A percentile compares a stretch with the other conserved stretches of the same genome.
Evolutionary conservation across 805 yeast species (phyloP).

Genomic region (Debaryomyces castellii): DNA sequence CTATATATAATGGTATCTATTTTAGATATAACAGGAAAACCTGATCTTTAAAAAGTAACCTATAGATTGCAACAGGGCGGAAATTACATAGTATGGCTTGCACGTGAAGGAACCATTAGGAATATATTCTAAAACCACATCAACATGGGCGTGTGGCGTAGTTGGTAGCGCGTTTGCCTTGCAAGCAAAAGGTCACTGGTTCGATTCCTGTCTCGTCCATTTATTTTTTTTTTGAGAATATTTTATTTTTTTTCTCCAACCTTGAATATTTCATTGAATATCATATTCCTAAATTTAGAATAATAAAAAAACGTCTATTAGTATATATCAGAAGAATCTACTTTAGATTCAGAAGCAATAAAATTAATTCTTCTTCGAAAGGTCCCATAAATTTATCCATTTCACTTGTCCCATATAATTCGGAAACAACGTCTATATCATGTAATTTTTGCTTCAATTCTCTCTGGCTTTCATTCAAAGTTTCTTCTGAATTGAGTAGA

Average conservation of each 20-base stretch:
- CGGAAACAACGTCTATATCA: slow-evolving; percentile 12
- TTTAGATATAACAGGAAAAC: too few species aligned
- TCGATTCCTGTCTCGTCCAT: slow-evolving; percentile 74
- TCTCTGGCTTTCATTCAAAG: slow-evolving; percentile 9
- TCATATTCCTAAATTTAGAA: too few species aligned
- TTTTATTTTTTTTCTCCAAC: slow-evolving; percentile 7
- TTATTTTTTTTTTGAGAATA: too few species aligned
- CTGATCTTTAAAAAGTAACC: too few species aligned
- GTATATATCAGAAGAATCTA: neutral
- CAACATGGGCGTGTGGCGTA: slow-evolving; percentile 66
- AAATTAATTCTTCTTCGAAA: slow-evolving; percentile 9
- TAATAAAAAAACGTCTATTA: neutral
- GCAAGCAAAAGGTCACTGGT: slow-evolving; percentile 75
- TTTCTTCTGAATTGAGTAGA: slow-evolving; percentile 18
- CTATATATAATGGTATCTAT: too few species aligned
- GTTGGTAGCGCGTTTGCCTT: slow-evolving; percentile 79
- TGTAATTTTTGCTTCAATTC: slow-evolving; percentile 10
- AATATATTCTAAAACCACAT: too few species aligned
- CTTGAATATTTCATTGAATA: too few species aligned
- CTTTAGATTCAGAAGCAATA: neutral
- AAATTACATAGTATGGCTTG: too few species aligned
- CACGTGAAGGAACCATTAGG: too few species aligned
- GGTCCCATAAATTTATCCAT: slow-evolving; percentile 26
- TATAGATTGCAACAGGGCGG: too few species aligned
- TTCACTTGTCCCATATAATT: slow-evolving; percentile 25